Evolutionary conservation across 2,329 filamentous ascomycete species (phyloP), one percentile per base, ranked within the genome.

Genomic region (Penicillium sp.): DNA sequence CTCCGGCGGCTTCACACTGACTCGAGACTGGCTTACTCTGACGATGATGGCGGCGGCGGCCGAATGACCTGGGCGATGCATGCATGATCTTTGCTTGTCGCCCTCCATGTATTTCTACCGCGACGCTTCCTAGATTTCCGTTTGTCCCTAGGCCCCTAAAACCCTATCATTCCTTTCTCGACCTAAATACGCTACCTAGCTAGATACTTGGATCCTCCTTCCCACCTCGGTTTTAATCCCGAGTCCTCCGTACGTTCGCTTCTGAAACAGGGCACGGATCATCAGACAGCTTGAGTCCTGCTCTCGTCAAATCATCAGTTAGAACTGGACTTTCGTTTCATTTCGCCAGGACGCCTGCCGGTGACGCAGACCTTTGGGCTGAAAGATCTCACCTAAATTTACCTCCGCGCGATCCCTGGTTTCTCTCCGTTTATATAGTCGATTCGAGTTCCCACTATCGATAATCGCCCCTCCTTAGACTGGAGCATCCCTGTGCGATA

Each of bases 401-500:
- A 44, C 26, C 41, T 46, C 44, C 29, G 41, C 49, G 31, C 48
- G 17, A 52, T 63, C 62, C 60, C 53, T 50, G 54, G 44, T 44
- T 49, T 48, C 26, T 7, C 7, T 41, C 19, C 48, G 15, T 47
- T 35, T 23, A 49, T n/a, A 26, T 26, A 23, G 46, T 48, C 31
- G 31, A 50, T 51, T 29, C 53, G 53, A 38, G 23, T 56, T 51
- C 53, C 46, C 62, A 56, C 59, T 61, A 67, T 64, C 58, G 58
- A 65, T 61, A 64, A 59, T 60, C 59, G 30, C 62, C 56, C 60
- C 56, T 61, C 66, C 55, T 41, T 53, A 60, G 63, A 35, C 62
- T 55, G 64, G 62, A 88, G 90, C 70, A 85, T 88, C 4, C 83
- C 84, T 55, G 63, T 54, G 50, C 50, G 30, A 54, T 48, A 31